Evolutionary conservation across 768 basidiomycete genomes (phyloP), one percentile per base, ranked within the genome.

Genomic region (Leucocoprinus birnbaumii): DNA sequence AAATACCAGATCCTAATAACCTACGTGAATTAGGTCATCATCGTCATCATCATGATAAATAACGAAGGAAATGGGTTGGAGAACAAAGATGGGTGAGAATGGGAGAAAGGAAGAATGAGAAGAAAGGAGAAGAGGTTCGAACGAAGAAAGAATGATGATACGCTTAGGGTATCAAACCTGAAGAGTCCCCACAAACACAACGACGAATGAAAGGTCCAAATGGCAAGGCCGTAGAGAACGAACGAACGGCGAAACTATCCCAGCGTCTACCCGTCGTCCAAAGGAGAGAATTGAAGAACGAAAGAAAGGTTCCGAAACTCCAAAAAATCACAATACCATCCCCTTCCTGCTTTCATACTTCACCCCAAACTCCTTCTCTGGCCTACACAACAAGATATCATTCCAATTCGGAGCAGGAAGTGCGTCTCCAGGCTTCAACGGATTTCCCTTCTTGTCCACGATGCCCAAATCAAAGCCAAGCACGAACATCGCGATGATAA

Each of bases 331-430:
- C 31, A 31, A 31, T 11, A 5, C 31, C 31, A 31, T 31, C 21
- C 67, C 58, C 19, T 70, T 35, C 46, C 42, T 71, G 55, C 74
- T 66, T 64, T 73, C 68, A 59, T 83, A 85, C 44, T 74, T 73
- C 54, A 89, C 63, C 61, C 73, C 79, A 65, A 82, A 85, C 25
- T 77, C 80, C 50, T 73, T 66, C 50, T 78, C 73, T 4, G 87
- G 87, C 42, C 83, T 79, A 67, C 87, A 88, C 54, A 83, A 71
- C 41, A 88, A 74, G 56, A 80, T 80, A 65, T 90, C 87, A 68
- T 91, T 90, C 89, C 89, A 90, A 63, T 91, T 85, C 9, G 89
- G 89, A 4, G 9, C 3, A 7, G 38, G 38, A 11, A 38, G 38
- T 31, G 87, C 75, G 69, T 21, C 71, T 66, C 31, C 31, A 31